Evolutionary conservation across 192 early-diverging fungal species (phyloP).

Genomic region (Dimargaris verticillata): DNA sequence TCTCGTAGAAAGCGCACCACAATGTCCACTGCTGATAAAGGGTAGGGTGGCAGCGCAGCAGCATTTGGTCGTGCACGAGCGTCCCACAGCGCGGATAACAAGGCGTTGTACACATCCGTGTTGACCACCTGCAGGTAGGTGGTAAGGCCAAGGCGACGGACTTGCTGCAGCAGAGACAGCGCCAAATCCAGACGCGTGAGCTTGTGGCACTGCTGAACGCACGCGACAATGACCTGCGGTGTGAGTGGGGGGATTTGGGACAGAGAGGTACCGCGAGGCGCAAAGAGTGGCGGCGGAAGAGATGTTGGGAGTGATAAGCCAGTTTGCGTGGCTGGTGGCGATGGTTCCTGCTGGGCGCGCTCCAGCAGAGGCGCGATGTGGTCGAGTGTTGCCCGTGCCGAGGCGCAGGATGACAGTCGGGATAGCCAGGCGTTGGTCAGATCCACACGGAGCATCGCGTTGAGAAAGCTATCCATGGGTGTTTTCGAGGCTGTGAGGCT

Average conservation of each 20-base stretch:
- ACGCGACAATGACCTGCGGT: slow-evolving; percentile 1
- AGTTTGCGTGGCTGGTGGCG: no score
- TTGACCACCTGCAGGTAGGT: not conserved
- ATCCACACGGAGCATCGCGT: slow-evolving; percentile 4
- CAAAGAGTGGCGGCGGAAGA: no score
- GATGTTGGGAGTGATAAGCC: no score
- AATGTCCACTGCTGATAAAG: not conserved
- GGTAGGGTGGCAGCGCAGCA: no score
- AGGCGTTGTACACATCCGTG: slow-evolving; percentile 12
- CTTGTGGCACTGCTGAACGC: slow-evolving; percentile 5
- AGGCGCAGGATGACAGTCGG: not conserved
- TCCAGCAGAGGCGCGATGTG: no score
- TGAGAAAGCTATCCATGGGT: slow-evolving; percentile 2
- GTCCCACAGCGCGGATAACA: not conserved
- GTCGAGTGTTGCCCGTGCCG: no score
- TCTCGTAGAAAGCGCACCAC: not conserved
- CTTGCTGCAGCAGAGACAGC: not conserved
- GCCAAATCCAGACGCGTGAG: not conserved
- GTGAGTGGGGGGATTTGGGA: not conserved
- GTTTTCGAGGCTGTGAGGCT: not conserved
- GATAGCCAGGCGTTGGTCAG: slow-evolving; percentile 4
- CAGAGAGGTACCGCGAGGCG: no score
- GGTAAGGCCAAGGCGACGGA: not conserved
- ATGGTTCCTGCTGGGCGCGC: no score
- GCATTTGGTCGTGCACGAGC: not conserved